Evolutionary conservation across 75 land plant genomes (phyloP).

Genomic region (Ceratopteris richardii): DNA sequence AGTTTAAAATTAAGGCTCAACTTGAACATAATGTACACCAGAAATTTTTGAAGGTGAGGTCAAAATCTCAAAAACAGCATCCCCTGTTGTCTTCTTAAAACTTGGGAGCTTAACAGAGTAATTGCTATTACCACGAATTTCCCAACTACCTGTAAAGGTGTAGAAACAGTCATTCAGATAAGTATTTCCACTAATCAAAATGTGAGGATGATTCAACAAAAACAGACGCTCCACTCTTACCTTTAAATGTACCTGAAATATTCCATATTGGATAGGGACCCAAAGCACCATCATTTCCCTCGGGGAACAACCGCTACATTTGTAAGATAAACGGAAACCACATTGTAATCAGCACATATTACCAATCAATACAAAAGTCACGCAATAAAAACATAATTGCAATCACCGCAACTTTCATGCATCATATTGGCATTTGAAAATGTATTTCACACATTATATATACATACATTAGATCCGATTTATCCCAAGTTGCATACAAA

Average conservation of each 20-base stretch:
- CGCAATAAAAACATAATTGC: too few species aligned
- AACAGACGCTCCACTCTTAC: slow-evolving; percentile 20
- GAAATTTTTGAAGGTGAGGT: slow-evolving; percentile 74
- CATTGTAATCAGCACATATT: too few species aligned
- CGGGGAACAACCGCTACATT: slow-evolving; percentile 18
- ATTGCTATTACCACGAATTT: slow-evolving; percentile 39
- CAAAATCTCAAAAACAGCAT: slow-evolving; percentile 58
- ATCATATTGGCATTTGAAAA: too few species aligned
- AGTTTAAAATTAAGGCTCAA: slow-evolving; percentile 12
- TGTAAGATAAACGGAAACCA: too few species aligned
- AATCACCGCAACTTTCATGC: too few species aligned
- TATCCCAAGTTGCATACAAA: too few species aligned
- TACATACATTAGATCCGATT: too few species aligned
- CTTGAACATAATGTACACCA: slow-evolving; percentile 96
- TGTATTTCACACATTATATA: too few species aligned
- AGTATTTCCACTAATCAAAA: too few species aligned
- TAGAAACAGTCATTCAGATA: background rate
- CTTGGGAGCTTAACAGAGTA: slow-evolving; percentile 51
- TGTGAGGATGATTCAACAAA: too few species aligned
- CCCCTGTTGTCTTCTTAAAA: slow-evolving; percentile 57
- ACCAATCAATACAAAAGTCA: too few species aligned
- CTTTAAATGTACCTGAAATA: slow-evolving; percentile 89
- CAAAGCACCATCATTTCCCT: slow-evolving; percentile 47
- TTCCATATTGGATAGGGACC: slow-evolving; percentile 73
- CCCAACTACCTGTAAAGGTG: slow-evolving; percentile 59